phyloP scores from a whole-genome alignment of 805 yeast species.

The Yueomyces sinensis region DNA sequence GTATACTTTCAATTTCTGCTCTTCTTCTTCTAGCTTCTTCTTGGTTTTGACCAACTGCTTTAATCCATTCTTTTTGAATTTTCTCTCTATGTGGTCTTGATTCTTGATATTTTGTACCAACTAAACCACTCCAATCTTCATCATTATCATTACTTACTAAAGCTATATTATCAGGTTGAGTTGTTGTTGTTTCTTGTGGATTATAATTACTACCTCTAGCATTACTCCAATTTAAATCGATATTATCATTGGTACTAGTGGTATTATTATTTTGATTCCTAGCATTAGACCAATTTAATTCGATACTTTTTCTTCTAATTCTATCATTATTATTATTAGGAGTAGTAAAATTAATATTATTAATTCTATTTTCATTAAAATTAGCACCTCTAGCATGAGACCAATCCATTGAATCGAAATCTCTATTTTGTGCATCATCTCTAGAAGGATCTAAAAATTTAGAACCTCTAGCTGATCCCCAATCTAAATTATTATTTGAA shows the following conservation, averaged over 20 bases:
- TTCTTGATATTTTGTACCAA: conserved; percentile 26
- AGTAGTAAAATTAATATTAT: background rate
- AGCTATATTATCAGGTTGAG: conserved; percentile 20
- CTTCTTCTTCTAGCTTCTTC: conserved; percentile 17
- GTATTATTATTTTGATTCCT: conserved; percentile 26
- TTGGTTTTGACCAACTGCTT: conserved; percentile 25
- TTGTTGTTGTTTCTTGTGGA: conserved; percentile 25
- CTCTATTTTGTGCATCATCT: conserved; percentile 22
- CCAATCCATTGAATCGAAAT: conserved; percentile 33
- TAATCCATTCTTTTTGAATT: conserved; percentile 21
- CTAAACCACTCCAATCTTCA: conserved; percentile 22
- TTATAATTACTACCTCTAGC: conserved; percentile 27
- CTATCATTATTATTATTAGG: conserved; percentile 12
- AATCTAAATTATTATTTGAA: conserved; percentile 33
- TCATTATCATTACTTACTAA: conserved; percentile 25
- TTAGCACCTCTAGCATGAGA: conserved; percentile 35
- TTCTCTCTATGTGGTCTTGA: conserved; percentile 18
- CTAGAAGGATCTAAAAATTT: conserved; percentile 21
- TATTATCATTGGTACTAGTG: conserved; percentile 22
- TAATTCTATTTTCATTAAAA: conserved; percentile 14
- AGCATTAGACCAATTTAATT: conserved; percentile 21
- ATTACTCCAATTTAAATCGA: conserved; percentile 48
- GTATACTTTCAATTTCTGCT: conserved; percentile 30
- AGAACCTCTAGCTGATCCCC: conserved; percentile 39
- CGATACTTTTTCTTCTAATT: conserved; percentile 35